Conservation (phyloP, 805 yeast genomes). For the Yamadazyma endophytica region DNA sequence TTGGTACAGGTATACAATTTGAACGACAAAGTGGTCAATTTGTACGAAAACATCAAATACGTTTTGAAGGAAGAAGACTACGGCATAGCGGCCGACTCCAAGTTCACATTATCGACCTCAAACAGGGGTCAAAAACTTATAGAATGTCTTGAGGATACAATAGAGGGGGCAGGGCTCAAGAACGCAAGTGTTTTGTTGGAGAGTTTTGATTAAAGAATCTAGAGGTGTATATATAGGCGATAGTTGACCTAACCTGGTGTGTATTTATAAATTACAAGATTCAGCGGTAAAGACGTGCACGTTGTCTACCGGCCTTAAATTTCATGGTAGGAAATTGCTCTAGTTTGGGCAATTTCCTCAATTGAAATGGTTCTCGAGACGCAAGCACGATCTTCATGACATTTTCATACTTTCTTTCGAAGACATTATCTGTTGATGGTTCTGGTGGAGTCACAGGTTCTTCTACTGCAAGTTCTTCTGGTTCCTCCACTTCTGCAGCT, state of each 20-base stretch:
- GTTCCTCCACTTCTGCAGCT: conserved; percentile 4
- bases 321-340: neutral
- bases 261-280: no score
- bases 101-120: conserved; percentile 30
- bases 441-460: conserved; percentile 1
- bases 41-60: conserved; percentile 67
- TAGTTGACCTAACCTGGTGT: no score
- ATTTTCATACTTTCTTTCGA: conserved; percentile 10
- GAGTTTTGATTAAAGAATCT: conserved; percentile 14
- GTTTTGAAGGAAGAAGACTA: conserved; percentile 49
- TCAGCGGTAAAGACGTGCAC: no score
- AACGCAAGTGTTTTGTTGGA: conserved; percentile 81
- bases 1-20: conserved; percentile 64
- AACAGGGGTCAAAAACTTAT: conserved; percentile 46
- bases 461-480: conserved; percentile 6
- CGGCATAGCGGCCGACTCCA: conserved; percentile 40
- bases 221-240: conserved; percentile 3
- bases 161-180: conserved; percentile 72
- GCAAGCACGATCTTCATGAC: conserved; percentile 9
- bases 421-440: conserved; percentile 6
- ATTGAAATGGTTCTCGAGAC: neutral
- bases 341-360: conserved; percentile 2
- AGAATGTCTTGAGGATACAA: conserved; percentile 54
- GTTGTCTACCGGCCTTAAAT: no score
- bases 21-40: conserved; percentile 49